Evolutionary conservation across 1,284 basidiomycete species (phyloP).

Genomic region (Termitomyces sp.): DNA sequence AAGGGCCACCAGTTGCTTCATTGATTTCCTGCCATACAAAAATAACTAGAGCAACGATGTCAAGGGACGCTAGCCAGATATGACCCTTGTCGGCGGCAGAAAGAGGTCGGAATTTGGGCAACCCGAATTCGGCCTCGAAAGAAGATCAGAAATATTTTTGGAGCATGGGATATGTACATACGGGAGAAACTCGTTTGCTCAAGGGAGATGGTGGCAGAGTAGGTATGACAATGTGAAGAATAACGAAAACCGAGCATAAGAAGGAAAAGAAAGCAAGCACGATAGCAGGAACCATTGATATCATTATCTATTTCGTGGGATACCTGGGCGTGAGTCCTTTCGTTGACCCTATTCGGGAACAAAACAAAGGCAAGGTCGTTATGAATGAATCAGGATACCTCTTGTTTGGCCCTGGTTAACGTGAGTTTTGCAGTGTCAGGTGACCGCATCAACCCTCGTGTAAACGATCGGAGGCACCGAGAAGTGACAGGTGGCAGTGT

Average conservation of each 20-base stretch:
- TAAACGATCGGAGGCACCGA: slow-evolving; percentile 4
- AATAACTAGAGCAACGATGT: slow-evolving; percentile 51
- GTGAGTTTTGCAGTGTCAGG: slow-evolving; percentile 7
- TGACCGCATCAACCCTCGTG: slow-evolving; percentile 3
- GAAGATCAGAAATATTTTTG: slow-evolving; percentile 2
- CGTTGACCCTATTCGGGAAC: slow-evolving; percentile 23
- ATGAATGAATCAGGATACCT: slow-evolving; percentile 6
- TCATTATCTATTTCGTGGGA: slow-evolving; percentile 50
- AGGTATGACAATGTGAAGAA: slow-evolving; percentile 66
- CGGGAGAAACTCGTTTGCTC: slow-evolving; percentile 64
- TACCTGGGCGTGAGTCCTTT: slow-evolving; percentile 36
- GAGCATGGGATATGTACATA: slow-evolving; percentile 29
- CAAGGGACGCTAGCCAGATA: slow-evolving; percentile 63
- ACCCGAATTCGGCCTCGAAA: slow-evolving; percentile 61
- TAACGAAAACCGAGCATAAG: slow-evolving; percentile 62
- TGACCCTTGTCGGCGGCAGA: slow-evolving; percentile 64
- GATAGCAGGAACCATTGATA: slow-evolving; percentile 60
- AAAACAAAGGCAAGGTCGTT: slow-evolving; percentile 15
- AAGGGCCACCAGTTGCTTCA: slow-evolving; percentile 44
- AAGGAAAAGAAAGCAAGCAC: slow-evolving; percentile 65
- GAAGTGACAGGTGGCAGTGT: neutral
- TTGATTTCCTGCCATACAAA: slow-evolving; percentile 62
- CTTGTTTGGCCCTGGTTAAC: slow-evolving; percentile 29
- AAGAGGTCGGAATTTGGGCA: slow-evolving; percentile 60
- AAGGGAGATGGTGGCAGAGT: slow-evolving; percentile 65